phyloP scores from a whole-genome alignment of 345 rosid species.

The Nasturtium officinale region DNA sequence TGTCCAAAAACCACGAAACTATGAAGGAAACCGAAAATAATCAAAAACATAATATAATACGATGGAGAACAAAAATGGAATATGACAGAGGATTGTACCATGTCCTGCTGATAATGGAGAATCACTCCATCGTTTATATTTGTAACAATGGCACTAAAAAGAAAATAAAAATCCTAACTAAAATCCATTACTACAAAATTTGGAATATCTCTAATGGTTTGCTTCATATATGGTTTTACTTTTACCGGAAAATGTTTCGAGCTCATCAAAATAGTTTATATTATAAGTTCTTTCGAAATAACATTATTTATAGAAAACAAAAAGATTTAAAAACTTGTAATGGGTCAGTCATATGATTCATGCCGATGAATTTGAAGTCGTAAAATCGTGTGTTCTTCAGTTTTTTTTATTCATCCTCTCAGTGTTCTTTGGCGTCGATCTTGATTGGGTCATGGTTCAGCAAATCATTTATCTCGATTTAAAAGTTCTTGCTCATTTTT shows the following conservation, averaged over 20 bases:
- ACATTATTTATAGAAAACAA: neutral
- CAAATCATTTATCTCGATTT: neutral
- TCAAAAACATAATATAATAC: neutral
- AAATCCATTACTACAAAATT: neutral
- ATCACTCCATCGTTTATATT: constrained; percentile 11
- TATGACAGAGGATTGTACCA: constrained; percentile 24
- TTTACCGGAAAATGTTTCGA: neutral
- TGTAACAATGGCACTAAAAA: neutral
- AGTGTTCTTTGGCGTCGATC: neutral
- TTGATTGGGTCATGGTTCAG: neutral
- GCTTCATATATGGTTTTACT: constrained; percentile 7
- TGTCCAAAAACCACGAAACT: neutral
- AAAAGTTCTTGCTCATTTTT: neutral
- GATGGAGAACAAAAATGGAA: constrained; percentile 3
- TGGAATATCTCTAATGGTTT: neutral
- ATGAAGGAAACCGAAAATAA: neutral
- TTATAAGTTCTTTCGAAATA: neutral
- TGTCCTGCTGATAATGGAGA: constrained; percentile 25
- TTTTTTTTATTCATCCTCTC: too few relatives aligned
- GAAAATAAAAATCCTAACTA: neutral
- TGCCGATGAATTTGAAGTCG: neutral
- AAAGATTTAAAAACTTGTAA: too few relatives aligned
- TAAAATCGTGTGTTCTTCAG: neutral
- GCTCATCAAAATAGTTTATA: neutral
- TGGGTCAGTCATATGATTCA: too few relatives aligned